These are phyloP conservation scores for Podospora pseudopauciseta DNA, from an alignment of 495 filamentous ascomycete genomes.

Conservation along the genomic window DNA sequence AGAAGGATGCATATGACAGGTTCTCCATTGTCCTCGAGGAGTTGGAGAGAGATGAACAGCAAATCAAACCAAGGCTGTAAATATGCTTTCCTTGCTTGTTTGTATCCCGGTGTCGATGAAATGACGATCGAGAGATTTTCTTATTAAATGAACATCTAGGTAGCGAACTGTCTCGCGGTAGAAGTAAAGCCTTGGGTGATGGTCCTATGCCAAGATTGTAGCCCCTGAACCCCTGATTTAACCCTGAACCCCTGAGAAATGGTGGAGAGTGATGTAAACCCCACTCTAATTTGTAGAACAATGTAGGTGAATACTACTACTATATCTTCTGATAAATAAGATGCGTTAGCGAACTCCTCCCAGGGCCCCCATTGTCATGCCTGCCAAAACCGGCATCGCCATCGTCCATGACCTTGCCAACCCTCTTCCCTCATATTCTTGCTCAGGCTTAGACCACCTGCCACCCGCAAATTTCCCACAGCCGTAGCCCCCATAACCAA, in stretches of 20 bases:
- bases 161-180: no score
- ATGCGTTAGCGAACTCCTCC: background rate
- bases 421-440: constrained; percentile 13
- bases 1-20: constrained; percentile 50
- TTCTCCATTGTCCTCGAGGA: constrained; percentile 18
- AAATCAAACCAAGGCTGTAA: background rate
- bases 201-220: no score
- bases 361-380: constrained; percentile 18
- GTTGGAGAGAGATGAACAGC: constrained; percentile 8
- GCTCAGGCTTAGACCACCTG: constrained; percentile 11
- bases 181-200: no score
- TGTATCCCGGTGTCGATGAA: background rate
- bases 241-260: no score
- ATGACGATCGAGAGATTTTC: no score
- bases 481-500: constrained; percentile 27
- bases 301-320: no score
- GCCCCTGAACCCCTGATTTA: no score
- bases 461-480: constrained; percentile 25
- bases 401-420: constrained; percentile 8
- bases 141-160: no score
- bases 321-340: no score
- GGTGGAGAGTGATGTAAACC: background rate
- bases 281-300: no score
- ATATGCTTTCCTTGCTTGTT: background rate
- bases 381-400: constrained; percentile 15